Conservation (phyloP, 2,329 filamentous ascomycete species). For the Eutypella sp. region DNA sequence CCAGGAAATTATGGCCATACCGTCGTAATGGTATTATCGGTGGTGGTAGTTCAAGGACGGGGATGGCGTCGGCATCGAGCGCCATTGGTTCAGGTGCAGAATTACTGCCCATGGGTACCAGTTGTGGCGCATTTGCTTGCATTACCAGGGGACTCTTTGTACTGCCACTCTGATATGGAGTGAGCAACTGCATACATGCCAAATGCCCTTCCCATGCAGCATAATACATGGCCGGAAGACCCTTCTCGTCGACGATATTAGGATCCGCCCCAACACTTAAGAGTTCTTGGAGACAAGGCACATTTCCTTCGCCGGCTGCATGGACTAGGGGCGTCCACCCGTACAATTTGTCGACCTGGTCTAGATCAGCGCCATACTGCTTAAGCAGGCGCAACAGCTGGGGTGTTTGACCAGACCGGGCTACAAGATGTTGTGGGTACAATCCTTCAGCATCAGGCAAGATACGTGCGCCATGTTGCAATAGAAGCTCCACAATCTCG, state of each 20-base stretch:
- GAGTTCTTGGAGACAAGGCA: conserved; percentile 77
- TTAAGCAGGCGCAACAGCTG: conserved; percentile 75
- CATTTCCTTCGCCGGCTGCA: conserved; percentile 91
- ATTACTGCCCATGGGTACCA: conserved; percentile 43
- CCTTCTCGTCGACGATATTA: conserved; percentile 84
- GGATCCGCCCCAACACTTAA: conserved; percentile 74
- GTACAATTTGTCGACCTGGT: conserved; percentile 92
- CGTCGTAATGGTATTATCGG: conserved; percentile 92
- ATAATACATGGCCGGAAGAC: conserved; percentile 93
- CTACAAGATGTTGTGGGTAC: conserved; percentile 95
- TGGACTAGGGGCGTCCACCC: conserved; percentile 97
- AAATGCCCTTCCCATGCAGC: conserved; percentile 96
- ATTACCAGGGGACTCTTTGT: conserved; percentile 39
- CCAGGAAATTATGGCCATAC: conserved; percentile 97
- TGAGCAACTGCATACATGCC: conserved; percentile 86
- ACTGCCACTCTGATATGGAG: conserved; percentile 48
- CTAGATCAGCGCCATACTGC: conserved; percentile 79
- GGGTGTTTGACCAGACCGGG: conserved; percentile 78
- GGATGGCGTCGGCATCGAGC: conserved; percentile 82
- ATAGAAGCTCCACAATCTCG: conserved; percentile 76
- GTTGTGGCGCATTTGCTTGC: conserved; percentile 31
- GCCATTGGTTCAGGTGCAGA: conserved; percentile 55
- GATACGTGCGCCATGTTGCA: conserved; percentile 74
- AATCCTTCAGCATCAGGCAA: conserved; percentile 94
- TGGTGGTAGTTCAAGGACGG: conserved; percentile 83